phyloP scores from a whole-genome alignment of 805 yeast species.

The Scheffersomyces coipomensis region DNA sequence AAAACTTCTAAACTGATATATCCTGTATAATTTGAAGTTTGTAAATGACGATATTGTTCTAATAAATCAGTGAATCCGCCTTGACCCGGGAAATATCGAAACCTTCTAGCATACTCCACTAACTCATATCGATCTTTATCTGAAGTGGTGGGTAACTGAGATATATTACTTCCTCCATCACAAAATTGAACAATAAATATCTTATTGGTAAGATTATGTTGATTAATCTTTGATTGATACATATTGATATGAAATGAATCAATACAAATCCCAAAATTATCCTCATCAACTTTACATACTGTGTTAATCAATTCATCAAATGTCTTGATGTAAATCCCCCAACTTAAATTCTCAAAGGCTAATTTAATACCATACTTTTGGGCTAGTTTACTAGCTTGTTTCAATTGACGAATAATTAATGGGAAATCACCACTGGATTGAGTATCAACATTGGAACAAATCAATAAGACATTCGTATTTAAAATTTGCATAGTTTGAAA shows the following conservation, averaged over 20 bases:
- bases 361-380: conserved; percentile 12
- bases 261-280: conserved; percentile 24
- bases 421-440: conserved; percentile 6
- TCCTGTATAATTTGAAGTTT: conserved; percentile 9
- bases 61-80: conserved; percentile 10
- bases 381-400: conserved; percentile 11
- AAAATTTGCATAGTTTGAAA: conserved; percentile 6
- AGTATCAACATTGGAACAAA: conserved; percentile 11
- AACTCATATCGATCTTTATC: too few species aligned
- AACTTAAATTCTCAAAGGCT: conserved; percentile 24
- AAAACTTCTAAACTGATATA: conserved; percentile 14
- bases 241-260: conserved; percentile 24
- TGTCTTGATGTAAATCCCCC: conserved; percentile 19
- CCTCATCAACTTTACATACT: conserved; percentile 15
- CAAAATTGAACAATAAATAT: conserved; percentile 23
- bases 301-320: conserved; percentile 14
- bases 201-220: conserved; percentile 7
- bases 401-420: conserved; percentile 11
- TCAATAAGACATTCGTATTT: conserved; percentile 8
- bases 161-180: conserved; percentile 15
- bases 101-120: conserved; percentile 14
- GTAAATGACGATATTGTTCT: conserved; percentile 4
- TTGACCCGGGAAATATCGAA: conserved; percentile 11
- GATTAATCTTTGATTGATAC: conserved; percentile 1
- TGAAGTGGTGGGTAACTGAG: too few species aligned